phyloP scores from a whole-genome alignment of 257 asterid species.

The Anisodus tanguticus region DNA sequence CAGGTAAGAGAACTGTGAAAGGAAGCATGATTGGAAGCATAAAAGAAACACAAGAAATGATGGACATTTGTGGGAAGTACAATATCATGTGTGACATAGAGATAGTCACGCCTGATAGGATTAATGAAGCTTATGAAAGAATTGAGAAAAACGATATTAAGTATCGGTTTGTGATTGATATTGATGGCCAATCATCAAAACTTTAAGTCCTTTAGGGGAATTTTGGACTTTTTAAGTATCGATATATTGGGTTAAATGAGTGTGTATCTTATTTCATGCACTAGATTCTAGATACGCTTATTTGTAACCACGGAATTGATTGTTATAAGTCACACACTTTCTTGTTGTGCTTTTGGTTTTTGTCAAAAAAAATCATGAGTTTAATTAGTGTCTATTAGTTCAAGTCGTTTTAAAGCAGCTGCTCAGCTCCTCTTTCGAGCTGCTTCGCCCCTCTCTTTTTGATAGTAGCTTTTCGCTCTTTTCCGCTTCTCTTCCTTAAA shows the following conservation, averaged over 20 bases:
- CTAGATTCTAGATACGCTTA: not conserved
- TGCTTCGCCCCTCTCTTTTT: no score
- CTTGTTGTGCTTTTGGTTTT: not conserved
- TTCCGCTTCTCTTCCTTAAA: no score
- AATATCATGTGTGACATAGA: conserved; percentile 76
- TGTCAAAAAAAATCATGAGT: not conserved
- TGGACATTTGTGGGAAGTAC: conserved; percentile 70
- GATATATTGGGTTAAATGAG: not conserved
- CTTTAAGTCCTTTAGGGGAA: not conserved
- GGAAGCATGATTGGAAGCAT: conserved; percentile 85
- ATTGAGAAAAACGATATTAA: conserved; percentile 76
- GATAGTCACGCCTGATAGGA: conserved; percentile 48
- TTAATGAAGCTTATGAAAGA: conserved; percentile 70
- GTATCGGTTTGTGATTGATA: conserved; percentile 82
- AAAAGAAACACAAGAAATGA: conserved; percentile 85
- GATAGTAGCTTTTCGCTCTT: no score
- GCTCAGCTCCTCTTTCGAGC: no score
- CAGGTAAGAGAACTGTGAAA: conserved; percentile 83
- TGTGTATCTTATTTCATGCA: not conserved
- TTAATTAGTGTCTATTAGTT: no score
- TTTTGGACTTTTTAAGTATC: not conserved
- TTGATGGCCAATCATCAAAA: conserved; percentile 47
- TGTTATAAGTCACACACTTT: not conserved
- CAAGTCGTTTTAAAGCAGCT: no score
- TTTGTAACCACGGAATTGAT: not conserved